Base-by-base conservation (phyloP, 2,329 filamentous ascomycete species). In the Epichloe sibirici region DNA sequence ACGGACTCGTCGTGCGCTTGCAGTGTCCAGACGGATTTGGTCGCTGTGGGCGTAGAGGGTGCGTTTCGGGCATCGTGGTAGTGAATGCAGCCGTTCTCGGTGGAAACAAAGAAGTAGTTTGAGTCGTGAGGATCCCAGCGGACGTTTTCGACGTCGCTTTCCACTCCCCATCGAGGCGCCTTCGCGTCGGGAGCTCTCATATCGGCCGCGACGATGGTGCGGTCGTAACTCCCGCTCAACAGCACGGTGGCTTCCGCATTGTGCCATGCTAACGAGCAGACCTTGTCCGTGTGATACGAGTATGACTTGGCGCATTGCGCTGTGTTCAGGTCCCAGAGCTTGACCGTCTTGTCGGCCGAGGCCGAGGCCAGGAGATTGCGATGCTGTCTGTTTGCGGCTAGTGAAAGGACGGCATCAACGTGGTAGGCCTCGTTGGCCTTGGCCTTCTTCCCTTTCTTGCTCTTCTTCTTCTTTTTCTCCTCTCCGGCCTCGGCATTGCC, bases 201-300 rank as follows among this genome's bases (percentile, higher is more conserved):
- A 66, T 98, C 93, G 3, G 89, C 87, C n/a, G 88, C 90, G 8
- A 95, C 88, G 9, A 95, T 79, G 3, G 90, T 97, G 58, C 90
- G 83, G 69, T 98, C 93, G 71, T 97, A 98, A 65, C 88, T 94
- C 56, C 93, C 93, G 63, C 86, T 95, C 55, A 98, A 78, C 25
- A 98, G 77, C 21, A 95, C 82, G 0, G 93, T 96, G 3, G 90
- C 83, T 68, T 96, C 88, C 44, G 77, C 79, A 0, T 87, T 79
- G 73, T 97, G 89, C 93, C 94, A 98, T 58, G 91, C 86, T 53
- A 98, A 74, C 23, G 91, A 89, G 77, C 90, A 98, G 59, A 97
- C 90, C 74, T 98, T 98, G 76, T 96, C 93, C 38, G 88, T 95
- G 72, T 98, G 93, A 71, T 95, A 88, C 15, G 81, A 78, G 76